phyloP scores from a whole-genome alignment of 2,329 filamentous ascomycete species.

The Trichoderma harzianum region DNA sequence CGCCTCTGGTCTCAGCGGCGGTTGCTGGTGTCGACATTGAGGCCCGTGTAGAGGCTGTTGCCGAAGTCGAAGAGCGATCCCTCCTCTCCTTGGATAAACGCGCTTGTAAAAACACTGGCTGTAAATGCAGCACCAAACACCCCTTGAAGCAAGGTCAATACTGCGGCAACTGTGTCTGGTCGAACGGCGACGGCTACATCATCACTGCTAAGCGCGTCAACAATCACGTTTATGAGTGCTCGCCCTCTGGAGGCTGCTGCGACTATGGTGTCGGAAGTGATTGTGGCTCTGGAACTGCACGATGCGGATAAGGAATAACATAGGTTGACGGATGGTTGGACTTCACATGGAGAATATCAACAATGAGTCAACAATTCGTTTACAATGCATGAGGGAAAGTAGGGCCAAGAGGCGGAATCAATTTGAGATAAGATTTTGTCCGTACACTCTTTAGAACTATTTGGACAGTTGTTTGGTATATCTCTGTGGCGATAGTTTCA shows the following conservation, averaged over 20 bases:
- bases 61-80: not conserved
- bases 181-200: constrained; percentile 4
- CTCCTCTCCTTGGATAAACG: not conserved
- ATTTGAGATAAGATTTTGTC: not conserved
- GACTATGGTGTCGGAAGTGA: not conserved
- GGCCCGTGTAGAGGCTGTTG: not conserved
- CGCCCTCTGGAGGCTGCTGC: not conserved
- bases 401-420: not conserved
- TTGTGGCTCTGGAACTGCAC: constrained; percentile 9
- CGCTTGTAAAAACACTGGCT: not conserved
- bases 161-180: constrained; percentile 7
- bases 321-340: not conserved
- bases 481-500: not conserved
- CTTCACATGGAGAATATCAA: not conserved
- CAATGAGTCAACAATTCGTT: not conserved
- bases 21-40: constrained; percentile 3
- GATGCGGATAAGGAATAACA: not conserved
- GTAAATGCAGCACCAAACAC: constrained; percentile 3
- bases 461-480: not conserved
- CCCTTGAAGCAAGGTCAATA: constrained; percentile 6
- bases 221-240: constrained; percentile 6
- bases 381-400: not conserved
- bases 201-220: constrained; percentile 5
- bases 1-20: not conserved
- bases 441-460: not conserved